phyloP scores from a whole-genome alignment of 2,329 filamentous ascomycete genomes.

The Pseudocercospora macadamiae region DNA sequence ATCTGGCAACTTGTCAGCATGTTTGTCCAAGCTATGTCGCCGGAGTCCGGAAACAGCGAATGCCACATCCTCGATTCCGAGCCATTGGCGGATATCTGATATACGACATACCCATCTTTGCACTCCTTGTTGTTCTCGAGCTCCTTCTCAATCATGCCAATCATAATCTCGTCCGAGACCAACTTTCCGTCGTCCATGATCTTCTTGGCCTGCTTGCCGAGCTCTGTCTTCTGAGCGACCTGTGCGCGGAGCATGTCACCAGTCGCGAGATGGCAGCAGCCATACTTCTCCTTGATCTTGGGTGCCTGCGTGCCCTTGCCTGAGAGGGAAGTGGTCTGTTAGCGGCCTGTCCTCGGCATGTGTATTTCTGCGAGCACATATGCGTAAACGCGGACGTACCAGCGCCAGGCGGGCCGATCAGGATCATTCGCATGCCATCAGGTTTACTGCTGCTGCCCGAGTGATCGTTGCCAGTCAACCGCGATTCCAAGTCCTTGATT shows the following conservation, averaged over 20 bases:
- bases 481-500: conserved; percentile 81
- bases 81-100: conserved; percentile 7
- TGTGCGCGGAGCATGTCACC: conserved; percentile 99
- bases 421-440: conserved; percentile 83
- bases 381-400: conserved; percentile 62
- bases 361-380: background rate
- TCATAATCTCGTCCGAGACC: conserved; percentile 98
- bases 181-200: conserved; percentile 99
- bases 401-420: conserved; percentile 96
- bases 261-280: conserved; percentile 94
- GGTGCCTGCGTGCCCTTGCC: conserved; percentile 99
- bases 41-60: background rate
- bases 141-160: conserved; percentile 99
- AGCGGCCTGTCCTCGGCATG: conserved; percentile 17
- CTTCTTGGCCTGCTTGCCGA: conserved; percentile 97
- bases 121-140: conserved; percentile 92
- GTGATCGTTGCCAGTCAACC: conserved; percentile 55
- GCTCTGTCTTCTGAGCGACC: conserved; percentile 93
- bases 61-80: background rate
- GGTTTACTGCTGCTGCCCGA: conserved; percentile 49
- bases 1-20: conserved; percentile 57
- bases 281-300: conserved; percentile 97
- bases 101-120: conserved; percentile 78
- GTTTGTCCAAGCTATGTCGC: background rate
- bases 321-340: conserved; percentile 43